Conservation (phyloP, 805 yeast species). For the Saccharomycopsis oosterbeekiorum region DNA sequence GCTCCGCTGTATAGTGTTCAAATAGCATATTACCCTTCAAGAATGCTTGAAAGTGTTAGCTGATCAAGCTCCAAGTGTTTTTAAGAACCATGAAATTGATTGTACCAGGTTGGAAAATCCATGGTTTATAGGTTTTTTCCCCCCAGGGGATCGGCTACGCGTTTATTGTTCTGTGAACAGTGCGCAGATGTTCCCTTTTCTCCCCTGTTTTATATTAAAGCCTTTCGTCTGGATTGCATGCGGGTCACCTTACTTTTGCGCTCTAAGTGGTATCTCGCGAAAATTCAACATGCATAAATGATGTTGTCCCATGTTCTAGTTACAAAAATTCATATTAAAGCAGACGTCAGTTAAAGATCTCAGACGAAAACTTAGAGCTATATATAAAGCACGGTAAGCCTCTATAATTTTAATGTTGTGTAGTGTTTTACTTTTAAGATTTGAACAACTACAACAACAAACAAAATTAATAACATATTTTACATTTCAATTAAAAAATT, state of each 20-base stretch:
- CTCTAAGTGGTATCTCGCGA: not conserved
- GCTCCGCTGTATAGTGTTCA: no score
- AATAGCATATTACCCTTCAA: not conserved
- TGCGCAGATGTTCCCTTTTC: not conserved
- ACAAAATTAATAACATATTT: not conserved
- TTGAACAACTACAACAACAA: not conserved
- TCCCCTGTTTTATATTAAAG: not conserved
- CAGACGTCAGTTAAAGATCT: not conserved
- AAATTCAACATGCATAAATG: slow-evolving; percentile 1
- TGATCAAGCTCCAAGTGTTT: not conserved
- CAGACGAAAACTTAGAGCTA: not conserved
- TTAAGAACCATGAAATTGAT: not conserved
- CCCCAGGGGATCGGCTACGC: not conserved
- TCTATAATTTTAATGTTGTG: not conserved
- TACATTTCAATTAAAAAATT: not conserved
- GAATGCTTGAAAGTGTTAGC: not conserved
- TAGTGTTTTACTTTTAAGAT: not conserved
- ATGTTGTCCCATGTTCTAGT: not conserved
- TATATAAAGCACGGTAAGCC: not conserved
- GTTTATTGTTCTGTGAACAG: not conserved
- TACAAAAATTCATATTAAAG: not conserved
- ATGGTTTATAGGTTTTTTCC: no score
- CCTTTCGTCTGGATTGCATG: not conserved
- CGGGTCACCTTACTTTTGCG: no score
- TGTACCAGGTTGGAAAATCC: not conserved